Evolutionary conservation across 345 rosid genomes (phyloP).

Genomic region (Moringa oleifera): DNA sequence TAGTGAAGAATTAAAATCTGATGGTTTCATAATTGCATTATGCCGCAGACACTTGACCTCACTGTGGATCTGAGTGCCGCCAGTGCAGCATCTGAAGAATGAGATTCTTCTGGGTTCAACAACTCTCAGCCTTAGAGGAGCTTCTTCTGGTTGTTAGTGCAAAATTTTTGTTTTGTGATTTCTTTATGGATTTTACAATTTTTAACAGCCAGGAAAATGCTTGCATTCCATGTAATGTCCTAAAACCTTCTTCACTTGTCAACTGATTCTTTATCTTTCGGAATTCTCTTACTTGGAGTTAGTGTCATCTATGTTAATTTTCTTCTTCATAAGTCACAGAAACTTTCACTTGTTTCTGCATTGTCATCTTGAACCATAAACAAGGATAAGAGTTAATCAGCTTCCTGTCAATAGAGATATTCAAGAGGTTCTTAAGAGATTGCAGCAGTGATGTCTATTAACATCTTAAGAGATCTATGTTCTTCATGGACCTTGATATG

Average conservation of each 20-base stretch:
- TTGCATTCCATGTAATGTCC: not conserved
- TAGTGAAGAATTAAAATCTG: too few relatives aligned
- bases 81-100: constrained; percentile 32
- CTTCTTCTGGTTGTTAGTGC: not conserved
- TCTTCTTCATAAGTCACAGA: not conserved
- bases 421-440: too few relatives aligned
- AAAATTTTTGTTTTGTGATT: too few relatives aligned
- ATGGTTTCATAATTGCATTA: not conserved
- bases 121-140: not conserved
- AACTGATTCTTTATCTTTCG: not conserved
- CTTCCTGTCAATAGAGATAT: not conserved
- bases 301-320: not conserved
- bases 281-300: not conserved
- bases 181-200: not conserved
- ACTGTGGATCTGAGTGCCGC: constrained; percentile 36
- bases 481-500: too few relatives aligned
- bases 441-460: too few relatives aligned
- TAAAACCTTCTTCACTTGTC: not conserved
- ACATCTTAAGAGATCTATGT: too few relatives aligned
- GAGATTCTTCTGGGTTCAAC: not conserved
- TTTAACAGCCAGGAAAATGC: not conserved
- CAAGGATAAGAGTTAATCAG: not conserved
- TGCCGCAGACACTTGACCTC: constrained; percentile 29
- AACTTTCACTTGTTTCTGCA: not conserved
- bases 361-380: not conserved